Evolutionary conservation across 1,139 yeast species (phyloP), one percentile per base, ranked within the genome.

Genomic region (Trichomonascaceae sp.): DNA sequence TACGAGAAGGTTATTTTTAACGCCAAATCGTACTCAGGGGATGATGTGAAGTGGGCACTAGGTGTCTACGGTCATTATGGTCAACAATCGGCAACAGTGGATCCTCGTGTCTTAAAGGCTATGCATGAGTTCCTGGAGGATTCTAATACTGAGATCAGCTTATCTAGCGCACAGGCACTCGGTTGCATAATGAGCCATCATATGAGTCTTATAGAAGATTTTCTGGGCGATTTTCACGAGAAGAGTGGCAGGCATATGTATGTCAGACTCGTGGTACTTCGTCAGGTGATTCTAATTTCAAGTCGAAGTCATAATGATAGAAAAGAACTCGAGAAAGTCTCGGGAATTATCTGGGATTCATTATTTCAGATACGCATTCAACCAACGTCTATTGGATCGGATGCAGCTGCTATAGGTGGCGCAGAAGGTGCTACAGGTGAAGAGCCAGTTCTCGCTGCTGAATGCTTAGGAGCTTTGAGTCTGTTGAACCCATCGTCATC

Each of bases 101-200:
- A 44, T 7, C 32, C 45, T 3, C 32, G n/a, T 19, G 45, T 19
- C 27, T 19, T 50, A 19, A 36, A 30, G 15, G 30, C 47, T 9
- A 20, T 50, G 19, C 45, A 43, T 15, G 47, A 30, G 5, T 38
- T 20, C 27, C 36, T 50, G 19, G 24, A 32, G 3, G 45, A 50
- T 32, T 27, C 39, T 10, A 36, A 30, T 6, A 30, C 32, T 22
- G 27, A 32, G 6, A 15, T 50, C 17, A 44, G 52, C 18, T 12
- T 32, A 8, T 20, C 47, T 6, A 30, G 44, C 6, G 79, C 86
- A 0, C 74, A 76, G 49, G 74, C 86, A 0, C 67, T 83, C 43
- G 86, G 88, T 0, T 74, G 77, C 13, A 65, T 80, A 30, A 74
- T 78, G 7, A 70, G 77, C 10, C 69, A 70, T 36, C 72, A 78